Percentiles rank a stretch among this genome's conserved stretches.
Evolutionary conservation across 495 filamentous ascomycete genomes (phyloP).

Genomic region (Hypoxylon lienhwacheense): DNA sequence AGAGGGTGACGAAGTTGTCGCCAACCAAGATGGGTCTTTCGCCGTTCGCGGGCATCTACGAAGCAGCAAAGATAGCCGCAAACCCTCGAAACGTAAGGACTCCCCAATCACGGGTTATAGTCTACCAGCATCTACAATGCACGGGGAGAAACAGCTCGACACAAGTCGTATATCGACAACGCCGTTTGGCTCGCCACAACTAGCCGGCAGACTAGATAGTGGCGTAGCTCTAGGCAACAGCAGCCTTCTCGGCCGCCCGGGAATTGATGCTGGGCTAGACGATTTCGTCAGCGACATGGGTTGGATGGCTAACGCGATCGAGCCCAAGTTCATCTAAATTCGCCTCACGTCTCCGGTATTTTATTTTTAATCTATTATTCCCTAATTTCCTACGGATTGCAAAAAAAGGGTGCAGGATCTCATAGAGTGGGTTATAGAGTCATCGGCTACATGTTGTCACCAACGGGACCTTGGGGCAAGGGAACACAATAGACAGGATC

Average conservation of each 20-base stretch:
- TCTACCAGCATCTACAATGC: conserved; percentile 41
- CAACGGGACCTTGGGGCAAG: conserved; percentile 8
- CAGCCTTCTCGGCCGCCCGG: conserved; percentile 37
- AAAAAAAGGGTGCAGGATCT: conserved; percentile 2
- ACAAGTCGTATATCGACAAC: conserved; percentile 14
- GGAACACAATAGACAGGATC: conserved; percentile 11
- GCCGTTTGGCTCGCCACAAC: conserved; percentile 32
- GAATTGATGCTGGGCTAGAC: conserved; percentile 44
- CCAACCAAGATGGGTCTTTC: conserved; percentile 21
- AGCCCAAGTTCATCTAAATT: conserved; percentile 32
- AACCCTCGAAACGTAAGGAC: conserved; percentile 24
- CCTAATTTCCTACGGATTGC: conserved; percentile 2
- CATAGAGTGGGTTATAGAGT: conserved; percentile 28
- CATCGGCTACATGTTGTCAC: conserved; percentile 25
- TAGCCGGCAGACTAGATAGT: conserved; percentile 35
- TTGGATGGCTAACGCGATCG: conserved; percentile 51
- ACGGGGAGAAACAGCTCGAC: conserved; percentile 24
- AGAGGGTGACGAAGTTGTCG: conserved; percentile 34
- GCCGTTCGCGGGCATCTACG: conserved; percentile 16
- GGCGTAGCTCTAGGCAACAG: conserved; percentile 35
- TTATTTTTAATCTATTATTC: neutral
- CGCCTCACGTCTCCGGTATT: neutral
- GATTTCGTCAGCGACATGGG: conserved; percentile 49
- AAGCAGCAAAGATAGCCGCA: conserved; percentile 1
- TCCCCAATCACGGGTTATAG: conserved; percentile 47